Base-by-base conservation (phyloP, 108 stramenopile genomes). In the Skeletonema menzelii region DNA sequence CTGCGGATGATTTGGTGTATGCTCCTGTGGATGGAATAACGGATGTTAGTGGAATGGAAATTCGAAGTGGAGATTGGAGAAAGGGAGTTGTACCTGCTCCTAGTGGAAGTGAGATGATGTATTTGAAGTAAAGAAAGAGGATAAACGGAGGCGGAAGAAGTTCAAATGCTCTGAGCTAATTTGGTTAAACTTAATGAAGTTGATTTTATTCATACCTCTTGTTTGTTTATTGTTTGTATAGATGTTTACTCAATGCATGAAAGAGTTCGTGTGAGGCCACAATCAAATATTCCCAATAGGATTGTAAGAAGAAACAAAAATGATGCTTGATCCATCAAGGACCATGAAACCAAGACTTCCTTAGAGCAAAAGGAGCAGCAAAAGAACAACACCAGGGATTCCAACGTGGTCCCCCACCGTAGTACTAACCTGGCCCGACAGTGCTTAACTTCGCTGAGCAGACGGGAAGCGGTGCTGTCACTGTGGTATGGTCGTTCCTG, bases 401-500 rank as follows among this genome's bases (percentile, higher is more conserved):
- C 80, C 75, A 81, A 81, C 74, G 75, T 81, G 80, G 80, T 81
- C 76, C 76, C 81, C 81, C 72, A 79, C 65, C 77, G 77, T 80
- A 87, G 84, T 87, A 87, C 86, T 87, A 85, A 83, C 86, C 82
- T 35, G 77, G 84, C 84, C 86, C 61, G 84, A 85, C 74, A 78
- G 84, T 88, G 85, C 88, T 86, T 86, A 84, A 84, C 86, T 89
- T 89, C 88, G 88, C 88, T 84, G 88, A 89, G 88, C 86, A 82
- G 83, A 89, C 88, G 86, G 86, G 88, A 86, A 83, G 86, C 88
- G 87, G 87, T 84, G 85, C 85, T 88, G 85, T 88, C 87, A 88
- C 83, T 76, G 60, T 85, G 69, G 87, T 88, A 86, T 88, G 85
- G 87, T 86, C 87, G 85, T 84, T 84, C 80, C 85, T 83, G 72